Base-by-base conservation (phyloP, 2,329 filamentous ascomycete species). In the Colletotrichum orchidophilum region DNA sequence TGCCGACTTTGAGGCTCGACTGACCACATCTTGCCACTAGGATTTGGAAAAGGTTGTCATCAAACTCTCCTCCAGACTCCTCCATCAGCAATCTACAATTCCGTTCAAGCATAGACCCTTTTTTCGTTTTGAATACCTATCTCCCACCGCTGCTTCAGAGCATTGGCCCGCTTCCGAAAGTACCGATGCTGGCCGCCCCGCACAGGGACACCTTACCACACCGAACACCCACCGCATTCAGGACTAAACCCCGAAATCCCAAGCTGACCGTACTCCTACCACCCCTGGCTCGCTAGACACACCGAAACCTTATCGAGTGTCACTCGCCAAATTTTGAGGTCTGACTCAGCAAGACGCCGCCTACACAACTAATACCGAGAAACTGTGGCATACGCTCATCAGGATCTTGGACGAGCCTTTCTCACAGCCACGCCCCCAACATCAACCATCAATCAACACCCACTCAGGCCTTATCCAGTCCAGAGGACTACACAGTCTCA, bases 271-370 rank as follows among this genome's bases (percentile, higher is more conserved):
- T 52, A 50, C 21, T 24, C 50, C 21, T 29, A 46, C 29, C 42
- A 35, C 52, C 57, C 63, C 58, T 67, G 58, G 68, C 52, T 55
- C 58, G 39, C 42, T 65, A 54, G 31, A 53, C 46, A 68, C 68
- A 68, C 53, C 64, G 68, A 68, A 71, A 68, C 52, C 68, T 68
- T 71, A 54, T 71, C 42, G 68, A 42, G 33, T 29, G 26, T 52
- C 64, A 46, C 21, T 31, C 11, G 31, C 35, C 58, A 12, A 46
- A 58, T 53, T 33, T 18, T 52, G 24, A 68, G 50, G 53, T 58
- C 58, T 68, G 64, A 63, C 68, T 71, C 68, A 68, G 68, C 68
- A 63, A 29, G 26, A 21, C 21, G 21, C 26, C n/a, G 27, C 46
- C 39, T 42, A 63, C 39, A 49, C 57, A 52, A 52, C 49, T 61